Evolutionary conservation across 2,329 filamentous ascomycete genomes (phyloP).

Genomic region (Alternaria conjuncta): DNA sequence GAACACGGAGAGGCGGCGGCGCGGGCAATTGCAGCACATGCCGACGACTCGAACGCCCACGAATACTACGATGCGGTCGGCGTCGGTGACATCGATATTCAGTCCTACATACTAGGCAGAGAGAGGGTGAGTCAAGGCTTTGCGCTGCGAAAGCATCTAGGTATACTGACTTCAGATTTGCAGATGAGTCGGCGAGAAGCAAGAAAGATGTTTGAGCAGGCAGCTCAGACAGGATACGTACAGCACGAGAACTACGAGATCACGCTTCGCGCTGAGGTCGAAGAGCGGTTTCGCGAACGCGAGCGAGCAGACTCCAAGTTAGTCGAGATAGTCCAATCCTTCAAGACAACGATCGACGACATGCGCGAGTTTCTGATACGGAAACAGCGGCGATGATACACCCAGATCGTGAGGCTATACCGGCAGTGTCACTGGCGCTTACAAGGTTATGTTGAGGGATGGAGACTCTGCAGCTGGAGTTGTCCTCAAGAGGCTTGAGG

Average conservation of each 20-base stretch:
- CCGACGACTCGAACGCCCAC: background rate
- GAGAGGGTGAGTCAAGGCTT: background rate
- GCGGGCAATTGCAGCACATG: background rate
- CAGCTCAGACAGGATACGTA: background rate
- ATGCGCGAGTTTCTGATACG: background rate
- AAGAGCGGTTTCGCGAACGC: background rate
- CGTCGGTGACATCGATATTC: background rate
- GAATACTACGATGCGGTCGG: background rate
- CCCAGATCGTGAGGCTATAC: background rate
- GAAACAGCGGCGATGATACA: background rate
- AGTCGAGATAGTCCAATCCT: accelerated
- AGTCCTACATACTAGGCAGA: background rate
- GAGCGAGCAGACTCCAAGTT: background rate
- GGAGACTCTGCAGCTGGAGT: background rate
- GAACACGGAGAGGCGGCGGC: background rate
- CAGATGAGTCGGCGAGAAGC: background rate
- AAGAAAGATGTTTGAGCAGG: background rate
- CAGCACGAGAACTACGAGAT: background rate
- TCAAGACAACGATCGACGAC: background rate
- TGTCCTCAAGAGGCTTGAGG: background rate
- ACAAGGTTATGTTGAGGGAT: background rate
- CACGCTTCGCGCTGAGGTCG: background rate
- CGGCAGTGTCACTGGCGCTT: background rate
- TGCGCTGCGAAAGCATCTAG: too few species aligned
- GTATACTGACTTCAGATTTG: background rate